These are phyloP conservation scores for Yamadazyma spencermartinsiae DNA, from an alignment of 1,139 yeast genomes.

Conservation along the genomic window DNA sequence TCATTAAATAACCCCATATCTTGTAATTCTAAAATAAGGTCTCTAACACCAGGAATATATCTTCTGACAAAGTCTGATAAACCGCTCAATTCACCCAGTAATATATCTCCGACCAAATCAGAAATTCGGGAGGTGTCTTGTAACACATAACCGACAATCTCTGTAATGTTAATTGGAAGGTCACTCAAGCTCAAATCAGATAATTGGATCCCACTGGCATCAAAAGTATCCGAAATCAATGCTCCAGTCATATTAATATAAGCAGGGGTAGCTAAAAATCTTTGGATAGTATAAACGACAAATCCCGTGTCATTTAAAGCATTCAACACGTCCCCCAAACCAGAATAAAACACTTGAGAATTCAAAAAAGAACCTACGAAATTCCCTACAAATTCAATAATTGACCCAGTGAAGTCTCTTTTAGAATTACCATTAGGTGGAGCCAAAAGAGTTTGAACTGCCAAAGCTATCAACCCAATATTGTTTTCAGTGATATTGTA, in stretches of 20 bases:
- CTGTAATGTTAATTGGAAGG: conserved; percentile 27
- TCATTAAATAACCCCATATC: conserved; percentile 39
- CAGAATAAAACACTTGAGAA: conserved; percentile 27
- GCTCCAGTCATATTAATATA: conserved; percentile 41
- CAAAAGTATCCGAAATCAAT: conserved; percentile 26
- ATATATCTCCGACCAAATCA: conserved; percentile 23
- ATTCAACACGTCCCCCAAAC: conserved; percentile 29
- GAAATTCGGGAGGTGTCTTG: conserved; percentile 27
- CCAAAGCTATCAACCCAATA: conserved; percentile 25
- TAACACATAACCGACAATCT: conserved; percentile 25
- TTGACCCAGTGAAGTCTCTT: conserved; percentile 28
- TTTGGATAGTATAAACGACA: conserved; percentile 38
- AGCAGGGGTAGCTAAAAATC: conserved; percentile 34
- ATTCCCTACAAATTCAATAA: conserved; percentile 32
- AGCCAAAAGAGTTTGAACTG: conserved; percentile 26
- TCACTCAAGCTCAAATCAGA: conserved; percentile 11
- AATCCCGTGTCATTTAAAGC: conserved; percentile 48
- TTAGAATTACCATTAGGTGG: conserved; percentile 18
- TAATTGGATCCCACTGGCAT: conserved; percentile 7
- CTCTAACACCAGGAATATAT: conserved; percentile 33
- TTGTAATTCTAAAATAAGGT: conserved; percentile 36
- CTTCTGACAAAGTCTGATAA: conserved; percentile 18
- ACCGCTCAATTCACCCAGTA: conserved; percentile 20
- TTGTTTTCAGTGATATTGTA: conserved; percentile 33
- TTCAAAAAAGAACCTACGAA: conserved; percentile 29